Base-by-base conservation (phyloP, 2,329 filamentous ascomycete genomes). In the Colletotrichum cereale region DNA sequence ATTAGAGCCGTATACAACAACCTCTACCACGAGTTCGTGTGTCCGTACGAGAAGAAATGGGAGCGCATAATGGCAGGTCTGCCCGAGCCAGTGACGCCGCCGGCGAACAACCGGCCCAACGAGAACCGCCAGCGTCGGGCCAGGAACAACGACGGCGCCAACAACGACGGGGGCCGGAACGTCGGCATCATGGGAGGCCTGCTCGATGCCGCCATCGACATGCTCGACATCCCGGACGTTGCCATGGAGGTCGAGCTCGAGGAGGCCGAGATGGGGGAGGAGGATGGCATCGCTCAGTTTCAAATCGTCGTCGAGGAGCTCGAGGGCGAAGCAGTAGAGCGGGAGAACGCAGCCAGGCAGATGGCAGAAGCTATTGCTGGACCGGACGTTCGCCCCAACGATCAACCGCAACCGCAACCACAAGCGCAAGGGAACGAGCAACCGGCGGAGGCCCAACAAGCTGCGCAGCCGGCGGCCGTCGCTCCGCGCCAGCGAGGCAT, bases 41-140 rank as follows among this genome's bases (percentile, higher is more conserved):
- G 82, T 11, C 79, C 80, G 1, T 82, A 87, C 34, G 87, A 90
- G 76, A 80, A 79, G 50, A 83, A 80, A 40, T 84, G 89, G 38
- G 86, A 88, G 77, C 76, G 83, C 63, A 79, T 82, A 47, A 80
- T 89, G 42, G 77, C 82, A n/a, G 83, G 84, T 1, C 77, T 83
- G 2, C 74, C 75, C 8, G 75, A 76, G 26, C 63, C 67, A 14
- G 66, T 66, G 72, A 14, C 34, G 24, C 67, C 73, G 0, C 60
- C 55, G 1, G 62, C 44, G 21, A 50, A 55, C 40, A 60, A 72
- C 26, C 61, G 65, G 31, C 66, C 42, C 21, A 40, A 66, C 21
- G 62, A 31, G 24, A 58, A 65, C 55, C 38, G 57, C n/a, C 50
- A 60, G 44, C 71, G 62, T 10, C 63, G 62, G 21, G 72, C 48